Percentiles rank a stretch among this genome's conserved stretches.
Evolutionary conservation across 768 basidiomycete species (phyloP).

Genomic region (Pleurotus cornucopiae): DNA sequence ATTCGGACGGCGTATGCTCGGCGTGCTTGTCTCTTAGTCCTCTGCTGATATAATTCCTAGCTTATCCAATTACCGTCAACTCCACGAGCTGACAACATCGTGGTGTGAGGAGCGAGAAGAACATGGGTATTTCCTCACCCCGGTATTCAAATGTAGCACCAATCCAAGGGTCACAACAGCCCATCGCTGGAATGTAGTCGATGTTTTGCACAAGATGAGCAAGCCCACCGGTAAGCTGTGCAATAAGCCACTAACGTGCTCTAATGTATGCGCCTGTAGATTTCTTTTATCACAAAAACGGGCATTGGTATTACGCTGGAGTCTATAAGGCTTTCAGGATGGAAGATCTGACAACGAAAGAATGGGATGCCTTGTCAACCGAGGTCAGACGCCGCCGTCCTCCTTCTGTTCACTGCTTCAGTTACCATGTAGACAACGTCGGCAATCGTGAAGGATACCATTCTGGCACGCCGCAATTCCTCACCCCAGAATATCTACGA

Average conservation of each 20-base stretch:
- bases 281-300: conserved; percentile 79
- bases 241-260: background rate
- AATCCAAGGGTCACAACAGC: conserved; percentile 75
- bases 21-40: background rate
- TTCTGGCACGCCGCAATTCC: conserved; percentile 65
- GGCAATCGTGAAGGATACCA: conserved; percentile 67
- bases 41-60: conserved; percentile 27
- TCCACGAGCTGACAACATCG: conserved; percentile 62
- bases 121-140: conserved; percentile 73
- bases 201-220: conserved; percentile 54
- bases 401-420: background rate
- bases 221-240: conserved; percentile 52
- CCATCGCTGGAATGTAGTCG: conserved; percentile 68
- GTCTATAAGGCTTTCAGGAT: conserved; percentile 65
- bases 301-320: conserved; percentile 84
- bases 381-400: conserved; percentile 41
- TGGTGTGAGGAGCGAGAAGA: conserved; percentile 85
- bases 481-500: conserved; percentile 80
- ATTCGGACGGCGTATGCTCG: conserved; percentile 46
- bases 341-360: conserved; percentile 59
- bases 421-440: conserved; percentile 48
- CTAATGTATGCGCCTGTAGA: conserved; percentile 33
- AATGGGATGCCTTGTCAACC: conserved; percentile 62
- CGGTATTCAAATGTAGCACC: conserved; percentile 73
- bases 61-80: conserved; percentile 60